Evolutionary conservation across 345 rosid species (phyloP), one percentile per base, ranked within the genome.

Genomic region (Eucalyptus marginata): DNA sequence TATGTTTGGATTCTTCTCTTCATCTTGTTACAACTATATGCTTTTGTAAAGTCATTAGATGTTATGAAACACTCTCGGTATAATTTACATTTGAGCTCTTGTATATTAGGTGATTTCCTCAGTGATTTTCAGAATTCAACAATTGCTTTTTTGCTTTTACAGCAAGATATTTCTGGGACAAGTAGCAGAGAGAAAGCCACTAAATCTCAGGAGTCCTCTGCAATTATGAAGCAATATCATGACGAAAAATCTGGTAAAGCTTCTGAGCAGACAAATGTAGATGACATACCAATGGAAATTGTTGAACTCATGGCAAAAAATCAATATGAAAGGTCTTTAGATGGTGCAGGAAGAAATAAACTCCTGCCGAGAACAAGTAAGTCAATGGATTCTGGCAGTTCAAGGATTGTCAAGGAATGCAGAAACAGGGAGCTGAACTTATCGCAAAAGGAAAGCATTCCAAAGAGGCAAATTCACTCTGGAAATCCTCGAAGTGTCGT

Each of bases 251-350:
- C 91, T 88, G 96, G 90, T 89, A 93, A 89, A 81, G 89, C 87
- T 13, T 62, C 93, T 88, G 99, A 96, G 88, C 95, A 90, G 88
- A 94, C 92, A 90, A 88, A 86, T 91, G 87, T 56, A 51, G 99
- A 97, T 93, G 99, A 98, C 90, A 94, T 95, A 89, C 97, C 99
- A 25, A 96, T 96, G 99, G 99, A 96, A 90, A 96, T 98, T 87
- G 99, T 94, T 46, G 99, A 98, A 92, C 97, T 96, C 90, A 94
- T 96, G 97, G 99, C 99, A 89, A 96, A 94, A 92, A 92, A 94
- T 93, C 99, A 96, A 90, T 95, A 95, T 83, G 99, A 96, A 92
- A 94, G 96, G 92, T 93, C 96, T 90, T 98, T 94, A 88, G 95
- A 97, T 29, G 96, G 96, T 93, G 90, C 92, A 88, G 96, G 93